phyloP scores from a whole-genome alignment of 2,329 filamentous ascomycete species.

The Fusarium armeniacum region DNA sequence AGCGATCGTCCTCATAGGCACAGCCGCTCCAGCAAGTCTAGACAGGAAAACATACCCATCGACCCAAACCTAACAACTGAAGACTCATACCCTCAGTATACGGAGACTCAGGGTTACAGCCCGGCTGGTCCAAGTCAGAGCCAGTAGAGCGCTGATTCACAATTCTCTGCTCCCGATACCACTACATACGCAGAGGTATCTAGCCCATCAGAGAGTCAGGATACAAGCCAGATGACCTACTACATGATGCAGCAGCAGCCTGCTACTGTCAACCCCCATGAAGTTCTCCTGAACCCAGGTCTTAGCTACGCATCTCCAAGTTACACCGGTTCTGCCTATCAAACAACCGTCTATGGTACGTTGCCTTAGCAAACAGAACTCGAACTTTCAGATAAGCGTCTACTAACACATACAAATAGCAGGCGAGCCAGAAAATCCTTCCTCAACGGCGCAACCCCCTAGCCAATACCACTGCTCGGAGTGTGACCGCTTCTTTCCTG shows the following conservation, averaged over 20 bases:
- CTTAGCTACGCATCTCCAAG: neutral
- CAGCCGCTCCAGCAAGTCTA: conserved; percentile 25
- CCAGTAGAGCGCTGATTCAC: conserved; percentile 40
- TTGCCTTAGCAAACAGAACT: neutral
- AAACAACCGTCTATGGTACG: conserved; percentile 28
- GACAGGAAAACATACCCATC: conserved; percentile 31
- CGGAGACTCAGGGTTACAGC: neutral
- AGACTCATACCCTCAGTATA: neutral
- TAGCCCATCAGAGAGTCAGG: conserved; percentile 32
- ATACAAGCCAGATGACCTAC: conserved; percentile 20
- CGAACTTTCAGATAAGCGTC: neutral
- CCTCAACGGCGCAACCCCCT: conserved; percentile 10
- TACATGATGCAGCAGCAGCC: conserved; percentile 26
- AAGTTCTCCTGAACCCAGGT: conserved; percentile 14
- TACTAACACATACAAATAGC: neutral
- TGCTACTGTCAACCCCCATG: conserved; percentile 34
- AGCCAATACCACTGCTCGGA: conserved; percentile 14
- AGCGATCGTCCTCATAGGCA: conserved; percentile 29
- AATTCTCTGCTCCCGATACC: conserved; percentile 25
- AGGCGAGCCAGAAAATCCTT: conserved; percentile 24
- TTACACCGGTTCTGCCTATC: conserved; percentile 20
- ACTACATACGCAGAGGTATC: conserved; percentile 17
- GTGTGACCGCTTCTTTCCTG: conserved; percentile 9
- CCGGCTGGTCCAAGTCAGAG: conserved; percentile 40
- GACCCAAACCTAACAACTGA: conserved; percentile 18